These are phyloP conservation scores for Botrytis porri DNA, from an alignment of 2,329 filamentous ascomycete species.

Conservation along the genomic window DNA sequence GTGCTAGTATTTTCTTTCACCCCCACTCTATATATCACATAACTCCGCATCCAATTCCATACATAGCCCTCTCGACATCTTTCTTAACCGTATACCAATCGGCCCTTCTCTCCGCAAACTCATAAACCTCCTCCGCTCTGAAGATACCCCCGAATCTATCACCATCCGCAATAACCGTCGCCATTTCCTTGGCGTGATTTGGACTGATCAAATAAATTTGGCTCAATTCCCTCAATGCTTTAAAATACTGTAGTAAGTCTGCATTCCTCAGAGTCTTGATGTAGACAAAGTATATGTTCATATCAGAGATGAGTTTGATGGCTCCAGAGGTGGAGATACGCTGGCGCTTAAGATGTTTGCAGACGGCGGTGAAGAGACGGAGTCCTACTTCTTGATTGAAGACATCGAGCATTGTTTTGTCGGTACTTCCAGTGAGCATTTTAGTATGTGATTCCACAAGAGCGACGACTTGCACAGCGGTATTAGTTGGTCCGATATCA, in stretches of 20 bases:
- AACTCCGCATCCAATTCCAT: conserved; percentile 80
- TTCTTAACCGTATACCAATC: conserved; percentile 92
- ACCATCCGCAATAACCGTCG: conserved; percentile 87
- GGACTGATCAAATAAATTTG: conserved; percentile 94
- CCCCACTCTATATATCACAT: conserved; percentile 3
- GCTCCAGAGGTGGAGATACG: conserved; percentile 86
- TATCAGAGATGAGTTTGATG: conserved; percentile 90
- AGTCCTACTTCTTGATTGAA: conserved; percentile 98
- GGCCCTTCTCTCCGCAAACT: conserved; percentile 88
- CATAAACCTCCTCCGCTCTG: conserved; percentile 92
- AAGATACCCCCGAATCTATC: conserved; percentile 91
- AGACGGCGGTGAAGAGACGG: conserved; percentile 84
- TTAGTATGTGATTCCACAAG: conserved; percentile 84
- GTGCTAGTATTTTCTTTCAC: not conserved
- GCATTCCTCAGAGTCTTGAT: conserved; percentile 77
- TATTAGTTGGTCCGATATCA: conserved; percentile 72
- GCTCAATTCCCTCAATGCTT: conserved; percentile 82
- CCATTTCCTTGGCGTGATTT: conserved; percentile 87
- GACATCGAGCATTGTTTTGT: conserved; percentile 97
- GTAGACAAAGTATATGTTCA: conserved; percentile 89
- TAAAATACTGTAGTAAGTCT: conserved; percentile 85
- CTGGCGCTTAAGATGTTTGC: conserved; percentile 97
- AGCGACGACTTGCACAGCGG: conserved; percentile 76
- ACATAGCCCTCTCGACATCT: conserved; percentile 94
- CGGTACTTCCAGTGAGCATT: conserved; percentile 91